Evolutionary conservation across 345 rosid species (phyloP), one percentile per base, ranked within the genome.

Genomic region (Camelina neglecta): DNA sequence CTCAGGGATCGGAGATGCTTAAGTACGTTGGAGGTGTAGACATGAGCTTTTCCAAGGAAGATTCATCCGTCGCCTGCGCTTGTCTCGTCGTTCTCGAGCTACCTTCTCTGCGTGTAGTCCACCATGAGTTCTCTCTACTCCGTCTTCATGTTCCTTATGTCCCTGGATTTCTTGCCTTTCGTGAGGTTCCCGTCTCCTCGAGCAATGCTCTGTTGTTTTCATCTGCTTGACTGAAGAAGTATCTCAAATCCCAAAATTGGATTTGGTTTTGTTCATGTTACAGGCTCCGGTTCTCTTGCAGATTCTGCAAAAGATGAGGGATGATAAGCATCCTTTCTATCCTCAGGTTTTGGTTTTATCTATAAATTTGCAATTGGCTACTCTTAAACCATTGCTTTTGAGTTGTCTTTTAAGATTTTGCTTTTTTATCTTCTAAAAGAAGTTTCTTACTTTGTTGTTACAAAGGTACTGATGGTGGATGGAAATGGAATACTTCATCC

Each of bases 401-500:
- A 4, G n/a, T 62, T 11, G 54, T 67, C 11, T 26, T 26, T 26
- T 73, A 21, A 53, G 11, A 44, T 56, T 36, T 23, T 62, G 16
- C 15, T 13, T 45, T 55, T 8, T 45, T 6, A 49, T 56, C 39
- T 6, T 42, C 49, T 60, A 4, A 66, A 72, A 44, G 53, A 72
- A 44, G 53, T 73, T 60, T 67, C 38, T 67, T 56, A 36, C 60
- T 79, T 79, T 79, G 74, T 55, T 73, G 21, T 67, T 61, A 57
- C n/a, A 64, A 89, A 94, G 97, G 82, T 94, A 67, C 47, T 92
- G 35, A 79, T 90, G 86, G 97, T 92, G 36, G 99, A 95, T 86
- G 97, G 97, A 60, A 92, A 92, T 79, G 97, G 97, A 35, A 71
- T 94, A 60, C 99, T 92, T 81, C 97, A 95, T 82, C 93, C 99